Evolutionary conservation across 345 rosid species (phyloP).

Genomic region (Eutrema japonicum): DNA sequence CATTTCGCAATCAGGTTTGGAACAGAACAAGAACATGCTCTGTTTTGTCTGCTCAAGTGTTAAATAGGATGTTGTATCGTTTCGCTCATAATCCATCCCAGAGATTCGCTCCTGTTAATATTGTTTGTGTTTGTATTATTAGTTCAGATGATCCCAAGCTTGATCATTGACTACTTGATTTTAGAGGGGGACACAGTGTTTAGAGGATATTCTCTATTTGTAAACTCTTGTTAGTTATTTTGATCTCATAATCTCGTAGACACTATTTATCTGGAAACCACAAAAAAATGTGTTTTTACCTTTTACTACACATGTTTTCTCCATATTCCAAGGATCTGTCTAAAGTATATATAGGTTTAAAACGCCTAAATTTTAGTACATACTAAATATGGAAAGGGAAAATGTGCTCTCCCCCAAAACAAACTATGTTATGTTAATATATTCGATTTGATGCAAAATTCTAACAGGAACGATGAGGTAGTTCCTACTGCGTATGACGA

Average conservation of each 20-base stretch:
- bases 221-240: slow-evolving; percentile 32
- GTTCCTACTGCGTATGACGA: slow-evolving; percentile 1
- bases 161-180: slow-evolving; percentile 27
- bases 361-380: not conserved
- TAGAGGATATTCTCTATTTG: slow-evolving; percentile 29
- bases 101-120: slow-evolving; percentile 32
- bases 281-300: too few species aligned
- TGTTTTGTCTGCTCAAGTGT: slow-evolving; percentile 32
- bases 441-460: not conserved
- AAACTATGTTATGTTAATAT: not conserved
- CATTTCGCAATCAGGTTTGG: slow-evolving; percentile 3
- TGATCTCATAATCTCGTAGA: not conserved
- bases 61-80: slow-evolving; percentile 36
- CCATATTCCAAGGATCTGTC: not conserved
- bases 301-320: too few species aligned
- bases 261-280: too few species aligned
- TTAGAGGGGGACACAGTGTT: slow-evolving; percentile 17
- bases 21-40: slow-evolving; percentile 19
- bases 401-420: not conserved
- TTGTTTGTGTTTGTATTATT: slow-evolving; percentile 41
- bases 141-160: slow-evolving; percentile 7
- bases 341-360: not conserved
- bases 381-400: not conserved
- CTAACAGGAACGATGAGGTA: slow-evolving; percentile 12
- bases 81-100: slow-evolving; percentile 9